Evolutionary conservation across 331 rosid species (phyloP).

Genomic region (Ulmus americana): DNA sequence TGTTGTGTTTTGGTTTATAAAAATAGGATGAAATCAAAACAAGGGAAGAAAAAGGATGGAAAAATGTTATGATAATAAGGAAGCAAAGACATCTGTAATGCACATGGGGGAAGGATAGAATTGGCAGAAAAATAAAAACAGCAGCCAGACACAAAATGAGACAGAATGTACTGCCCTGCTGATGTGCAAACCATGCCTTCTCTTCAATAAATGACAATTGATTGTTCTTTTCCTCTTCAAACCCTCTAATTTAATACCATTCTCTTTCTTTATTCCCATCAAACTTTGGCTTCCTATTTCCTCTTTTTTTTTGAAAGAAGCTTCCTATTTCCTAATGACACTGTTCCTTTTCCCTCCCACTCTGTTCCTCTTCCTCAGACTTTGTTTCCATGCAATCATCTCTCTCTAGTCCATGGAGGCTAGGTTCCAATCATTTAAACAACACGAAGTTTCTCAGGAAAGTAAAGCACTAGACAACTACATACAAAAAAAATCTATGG

Average conservation of each 20-base stretch:
- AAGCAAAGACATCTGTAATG: not conserved
- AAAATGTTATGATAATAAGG: not conserved
- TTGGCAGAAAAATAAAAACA: not conserved
- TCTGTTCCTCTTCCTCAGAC: not conserved
- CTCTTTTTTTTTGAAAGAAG: no score
- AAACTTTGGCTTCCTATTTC: not conserved
- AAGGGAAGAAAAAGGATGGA: not conserved
- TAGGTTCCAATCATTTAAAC: not conserved
- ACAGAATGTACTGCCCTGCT: not conserved
- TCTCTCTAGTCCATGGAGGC: not conserved
- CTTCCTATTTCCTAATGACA: not conserved
- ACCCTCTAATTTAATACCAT: not conserved
- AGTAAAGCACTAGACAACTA: not conserved
- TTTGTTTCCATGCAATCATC: not conserved
- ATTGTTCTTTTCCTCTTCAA: not conserved
- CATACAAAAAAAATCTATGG: no score
- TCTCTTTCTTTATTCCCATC: not conserved
- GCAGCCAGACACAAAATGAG: not conserved
- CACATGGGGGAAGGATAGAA: not conserved
- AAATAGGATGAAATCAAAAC: not conserved
- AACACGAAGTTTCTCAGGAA: not conserved
- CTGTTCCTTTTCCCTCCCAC: not conserved
- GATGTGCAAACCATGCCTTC: not conserved
- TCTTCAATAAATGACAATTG: not conserved
- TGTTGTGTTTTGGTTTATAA: slow-evolving; percentile 9